Evolutionary conservation across 306 rosid genomes (phyloP).

Genomic region (Pterocarpus macrocarpus): DNA sequence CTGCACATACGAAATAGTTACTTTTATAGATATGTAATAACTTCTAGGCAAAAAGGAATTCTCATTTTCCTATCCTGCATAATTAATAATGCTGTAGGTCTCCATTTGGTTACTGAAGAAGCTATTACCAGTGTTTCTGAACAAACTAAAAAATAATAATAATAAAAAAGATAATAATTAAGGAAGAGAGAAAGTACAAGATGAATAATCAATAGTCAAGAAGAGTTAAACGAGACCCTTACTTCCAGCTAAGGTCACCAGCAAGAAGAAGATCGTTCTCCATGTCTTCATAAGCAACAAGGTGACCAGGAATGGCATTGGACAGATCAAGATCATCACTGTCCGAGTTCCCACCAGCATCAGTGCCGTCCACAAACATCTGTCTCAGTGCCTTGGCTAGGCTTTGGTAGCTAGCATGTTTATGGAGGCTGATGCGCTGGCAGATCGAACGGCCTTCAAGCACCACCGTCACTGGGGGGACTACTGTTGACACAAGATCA

Average conservation of each 20-base stretch:
- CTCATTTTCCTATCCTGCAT: neutral
- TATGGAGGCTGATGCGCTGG: slow-evolving; percentile 88
- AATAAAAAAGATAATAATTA: too few species aligned
- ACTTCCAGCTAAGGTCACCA: slow-evolving; percentile 93
- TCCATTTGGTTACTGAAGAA: neutral
- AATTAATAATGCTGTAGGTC: neutral
- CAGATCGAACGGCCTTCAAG: slow-evolving; percentile 92
- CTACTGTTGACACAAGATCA: slow-evolving; percentile 64
- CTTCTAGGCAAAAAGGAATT: neutral
- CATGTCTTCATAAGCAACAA: slow-evolving; percentile 88
- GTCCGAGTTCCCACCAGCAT: neutral
- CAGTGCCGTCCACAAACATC: slow-evolving; percentile 66
- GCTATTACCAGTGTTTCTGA: too few species aligned
- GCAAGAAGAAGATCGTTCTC: slow-evolving; percentile 96
- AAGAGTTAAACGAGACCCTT: slow-evolving; percentile 25
- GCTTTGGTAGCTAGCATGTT: slow-evolving; percentile 79
- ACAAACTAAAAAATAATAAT: too few species aligned
- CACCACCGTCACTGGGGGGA: slow-evolving; percentile 85
- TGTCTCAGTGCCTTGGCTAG: slow-evolving; percentile 75
- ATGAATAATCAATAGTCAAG: neutral
- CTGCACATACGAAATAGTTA: too few species aligned
- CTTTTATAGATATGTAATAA: neutral
- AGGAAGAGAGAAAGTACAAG: too few species aligned
- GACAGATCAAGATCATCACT: slow-evolving; percentile 63
- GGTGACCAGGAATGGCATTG: slow-evolving; percentile 84